Evolutionary conservation across 1,139 yeast species (phyloP), one percentile per base, ranked within the genome.

Genomic region (Geotrichum cucujoidarum): DNA sequence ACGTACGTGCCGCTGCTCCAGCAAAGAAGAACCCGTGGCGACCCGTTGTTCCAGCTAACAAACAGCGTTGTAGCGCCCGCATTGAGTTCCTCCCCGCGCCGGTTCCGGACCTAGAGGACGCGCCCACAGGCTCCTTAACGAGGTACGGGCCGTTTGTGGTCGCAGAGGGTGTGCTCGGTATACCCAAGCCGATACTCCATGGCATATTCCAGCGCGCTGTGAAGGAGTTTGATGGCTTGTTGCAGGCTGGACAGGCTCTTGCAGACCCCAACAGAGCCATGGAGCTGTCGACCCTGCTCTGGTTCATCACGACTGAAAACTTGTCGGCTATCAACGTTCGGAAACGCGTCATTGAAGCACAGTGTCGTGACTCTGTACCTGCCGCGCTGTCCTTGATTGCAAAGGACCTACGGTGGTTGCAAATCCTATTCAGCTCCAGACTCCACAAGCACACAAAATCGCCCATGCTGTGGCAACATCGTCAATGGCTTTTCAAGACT

Each of bases 391-490:
- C 21, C 20, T 27, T 35, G 38, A 11, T 32, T 20, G 8, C 17
- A 7, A 16, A 21, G 2, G 73, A 69, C 34, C 53, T 64, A 44
- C 55, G 56, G 29, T 22, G 66, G 14, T 53, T 61, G 14, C 58
- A 59, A 16, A 48, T 65, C 13, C 50, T 70, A 24, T 60, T 67
- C 25, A 43, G 55, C 20, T 67, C 71, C 3, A 67, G 66, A 13
- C 53, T 66, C 30, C 58, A 55, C 16, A 66, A 64, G 45, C 72
- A 68, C 43, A 62, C 68, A 25, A 69, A 70, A 50, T 61, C 68
- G 47, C 68, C 73, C 4, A 54, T 63, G 56, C 56, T 69, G 13
- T 69, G 73, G 73, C 57, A 60, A 43, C 70, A 69, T 48, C 58
- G 72, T 14, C 52, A 57, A 8, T 63, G 68, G 68, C 43, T 67